Evolutionary conservation across 2,329 filamentous ascomycete species (phyloP), one percentile per base, ranked within the genome.

Genomic region (Diaporthe destruens): DNA sequence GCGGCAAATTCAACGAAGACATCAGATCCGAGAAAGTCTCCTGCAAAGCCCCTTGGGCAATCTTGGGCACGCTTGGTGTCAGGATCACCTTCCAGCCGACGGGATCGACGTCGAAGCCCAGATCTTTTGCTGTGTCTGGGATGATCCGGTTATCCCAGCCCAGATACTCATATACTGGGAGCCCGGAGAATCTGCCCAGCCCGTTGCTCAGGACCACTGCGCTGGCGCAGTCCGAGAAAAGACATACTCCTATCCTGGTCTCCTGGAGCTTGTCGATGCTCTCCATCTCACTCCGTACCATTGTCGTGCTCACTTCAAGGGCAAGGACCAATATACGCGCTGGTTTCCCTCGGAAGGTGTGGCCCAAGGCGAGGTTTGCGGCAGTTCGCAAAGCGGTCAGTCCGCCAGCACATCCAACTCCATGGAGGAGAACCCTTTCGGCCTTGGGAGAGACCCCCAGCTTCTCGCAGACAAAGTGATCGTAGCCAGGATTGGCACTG

Each of bases 201-300:
- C 86, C 87, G 77, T 94, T 94, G 77, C 89, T 91, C 44, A 94
- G 78, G 1, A 94, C 83, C 36, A 89, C 80, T 0, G 91, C 89
- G 71, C 90, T 91, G n/a, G 89, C 91, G 75, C 90, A 93, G 79
- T 94, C 92, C 25, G 90, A 92, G 79, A 94, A 94, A 2, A 94
- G 81, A 18, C 88, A 88, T 1, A 89, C 85, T 2, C 91, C 92
- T 76, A 94, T 92, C 42, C 91, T 85, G 14, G 90, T 88, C 73
- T 91, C 85, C 76, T 92, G 87, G 20, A 84, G 77, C 75, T 88
- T 84, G 74, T 90, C 78, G 78, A 92, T 87, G 78, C 87, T 90
- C 74, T 92, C 87, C 59, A 94, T 81, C 79, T 93, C 92, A 76
- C 89, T 91, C 54, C 91, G 84, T 7, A 91, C 87, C 77, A 92